Evolutionary conservation across 2,329 filamentous ascomycete species (phyloP).

Genomic region (Calonectria montana): DNA sequence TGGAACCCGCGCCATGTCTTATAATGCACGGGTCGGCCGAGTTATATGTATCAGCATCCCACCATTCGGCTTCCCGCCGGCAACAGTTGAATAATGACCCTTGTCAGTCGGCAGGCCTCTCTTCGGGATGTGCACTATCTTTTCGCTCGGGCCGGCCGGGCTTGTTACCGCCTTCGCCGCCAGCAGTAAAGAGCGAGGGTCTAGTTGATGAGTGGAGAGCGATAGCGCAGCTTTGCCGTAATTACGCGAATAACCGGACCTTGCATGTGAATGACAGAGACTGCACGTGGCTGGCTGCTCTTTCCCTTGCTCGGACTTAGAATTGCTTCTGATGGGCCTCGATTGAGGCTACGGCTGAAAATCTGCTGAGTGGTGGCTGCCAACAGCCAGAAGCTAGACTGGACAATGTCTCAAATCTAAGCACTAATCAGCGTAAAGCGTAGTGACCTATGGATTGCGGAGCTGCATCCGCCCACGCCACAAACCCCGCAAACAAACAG

Average conservation of each 20-base stretch:
- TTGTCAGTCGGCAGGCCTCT: background rate
- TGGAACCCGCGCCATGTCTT: background rate
- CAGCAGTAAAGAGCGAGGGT: background rate
- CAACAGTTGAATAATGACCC: background rate
- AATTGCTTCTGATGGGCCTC: background rate
- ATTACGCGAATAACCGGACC: background rate
- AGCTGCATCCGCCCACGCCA: background rate
- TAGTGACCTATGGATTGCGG: too few species aligned
- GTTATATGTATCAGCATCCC: background rate
- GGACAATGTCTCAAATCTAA: background rate
- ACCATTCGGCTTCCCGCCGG: background rate
- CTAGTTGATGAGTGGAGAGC: background rate
- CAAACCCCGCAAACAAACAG: background rate
- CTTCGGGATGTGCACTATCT: background rate
- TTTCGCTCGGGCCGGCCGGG: background rate
- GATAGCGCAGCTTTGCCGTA: background rate
- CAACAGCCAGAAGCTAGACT: background rate
- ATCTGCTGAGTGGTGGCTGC: background rate
- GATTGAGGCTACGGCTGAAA: background rate
- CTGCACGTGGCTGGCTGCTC: background rate
- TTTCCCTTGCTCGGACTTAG: background rate
- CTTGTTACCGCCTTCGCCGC: background rate
- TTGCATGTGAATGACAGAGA: background rate
- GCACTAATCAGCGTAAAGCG: background rate
- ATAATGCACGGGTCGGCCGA: background rate